A percentile compares a stretch with the other conserved stretches of the same genome.
Evolutionary conservation across 345 rosid species (phyloP).

Genomic region (Hirschfeldia incana): DNA sequence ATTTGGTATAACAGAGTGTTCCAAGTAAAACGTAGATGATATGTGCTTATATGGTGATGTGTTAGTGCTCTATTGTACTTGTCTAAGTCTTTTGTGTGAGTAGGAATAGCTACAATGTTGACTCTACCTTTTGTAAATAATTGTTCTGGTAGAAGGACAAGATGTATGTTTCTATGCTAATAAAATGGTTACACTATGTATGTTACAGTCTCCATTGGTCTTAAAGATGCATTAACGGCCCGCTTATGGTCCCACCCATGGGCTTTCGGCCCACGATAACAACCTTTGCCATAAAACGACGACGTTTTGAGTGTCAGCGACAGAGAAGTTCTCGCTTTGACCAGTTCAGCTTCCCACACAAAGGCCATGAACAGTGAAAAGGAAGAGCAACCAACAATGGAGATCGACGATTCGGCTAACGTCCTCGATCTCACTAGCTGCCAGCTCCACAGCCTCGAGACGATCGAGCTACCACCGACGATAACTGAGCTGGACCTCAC

Average conservation of each 20-base stretch:
- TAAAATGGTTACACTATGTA: not conserved
- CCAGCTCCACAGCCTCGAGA: conserved; percentile 82
- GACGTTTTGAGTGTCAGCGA: not conserved
- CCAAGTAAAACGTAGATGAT: conserved; percentile 70
- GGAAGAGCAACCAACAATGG: conserved; percentile 40
- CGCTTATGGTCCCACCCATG: not conserved
- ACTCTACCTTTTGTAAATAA: conserved; percentile 20
- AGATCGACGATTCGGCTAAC: conserved; percentile 50
- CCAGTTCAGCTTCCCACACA: not conserved
- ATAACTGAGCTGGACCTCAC: conserved; percentile 91
- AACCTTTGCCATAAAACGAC: not conserved
- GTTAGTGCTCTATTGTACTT: not conserved
- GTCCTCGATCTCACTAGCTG: conserved; percentile 86
- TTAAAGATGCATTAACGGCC: too few species aligned
- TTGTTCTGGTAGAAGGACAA: not conserved
- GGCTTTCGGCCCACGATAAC: not conserved
- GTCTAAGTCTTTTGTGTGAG: conserved; percentile 14
- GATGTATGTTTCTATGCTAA: not conserved
- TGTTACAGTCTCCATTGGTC: not conserved
- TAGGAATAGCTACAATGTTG: not conserved
- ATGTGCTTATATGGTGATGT: not conserved
- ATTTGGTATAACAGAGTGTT: conserved; percentile 87
- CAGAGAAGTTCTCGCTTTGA: not conserved
- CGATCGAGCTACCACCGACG: conserved; percentile 60
- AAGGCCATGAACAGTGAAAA: conserved; percentile 30